Evolutionary conservation across 345 rosid genomes (phyloP).

Genomic region (Ricinus communis): DNA sequence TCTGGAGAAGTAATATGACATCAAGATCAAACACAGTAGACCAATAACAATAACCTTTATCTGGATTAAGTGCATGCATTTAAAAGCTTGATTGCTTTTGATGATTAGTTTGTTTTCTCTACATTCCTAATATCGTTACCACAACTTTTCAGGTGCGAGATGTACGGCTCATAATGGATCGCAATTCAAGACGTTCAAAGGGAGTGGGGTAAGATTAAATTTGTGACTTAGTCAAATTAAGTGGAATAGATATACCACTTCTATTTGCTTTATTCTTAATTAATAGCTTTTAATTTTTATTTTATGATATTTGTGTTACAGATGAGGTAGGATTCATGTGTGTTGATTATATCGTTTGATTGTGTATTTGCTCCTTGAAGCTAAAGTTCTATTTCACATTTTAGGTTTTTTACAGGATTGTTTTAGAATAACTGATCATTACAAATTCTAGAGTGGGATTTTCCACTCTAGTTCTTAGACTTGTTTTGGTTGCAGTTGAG

Average conservation of each 20-base stretch:
- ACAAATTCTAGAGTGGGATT: no score
- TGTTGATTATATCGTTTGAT: no score
- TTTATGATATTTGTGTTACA: no score
- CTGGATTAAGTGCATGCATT: not conserved
- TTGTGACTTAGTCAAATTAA: not conserved
- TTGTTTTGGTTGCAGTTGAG: no score
- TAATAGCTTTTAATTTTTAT: not conserved
- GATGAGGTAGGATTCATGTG: no score
- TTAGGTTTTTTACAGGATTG: no score
- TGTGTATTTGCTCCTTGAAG: no score
- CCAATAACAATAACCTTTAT: not conserved
- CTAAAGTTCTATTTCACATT: no score
- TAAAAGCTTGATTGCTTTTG: not conserved
- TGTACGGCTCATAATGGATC: conserved; percentile 97
- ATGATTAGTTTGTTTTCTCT: not conserved
- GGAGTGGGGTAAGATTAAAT: conserved; percentile 74
- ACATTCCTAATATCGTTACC: conserved; percentile 11
- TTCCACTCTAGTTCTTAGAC: no score
- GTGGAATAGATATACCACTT: not conserved
- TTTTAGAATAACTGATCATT: no score
- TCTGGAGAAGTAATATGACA: not conserved
- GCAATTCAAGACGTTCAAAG: conserved; percentile 91
- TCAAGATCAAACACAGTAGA: not conserved
- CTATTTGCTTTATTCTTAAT: not conserved
- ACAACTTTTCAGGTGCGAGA: conserved; percentile 76